These are phyloP conservation scores for Botrytis paeoniae DNA, from an alignment of 2,329 filamentous ascomycete genomes.

Conservation along the genomic window DNA sequence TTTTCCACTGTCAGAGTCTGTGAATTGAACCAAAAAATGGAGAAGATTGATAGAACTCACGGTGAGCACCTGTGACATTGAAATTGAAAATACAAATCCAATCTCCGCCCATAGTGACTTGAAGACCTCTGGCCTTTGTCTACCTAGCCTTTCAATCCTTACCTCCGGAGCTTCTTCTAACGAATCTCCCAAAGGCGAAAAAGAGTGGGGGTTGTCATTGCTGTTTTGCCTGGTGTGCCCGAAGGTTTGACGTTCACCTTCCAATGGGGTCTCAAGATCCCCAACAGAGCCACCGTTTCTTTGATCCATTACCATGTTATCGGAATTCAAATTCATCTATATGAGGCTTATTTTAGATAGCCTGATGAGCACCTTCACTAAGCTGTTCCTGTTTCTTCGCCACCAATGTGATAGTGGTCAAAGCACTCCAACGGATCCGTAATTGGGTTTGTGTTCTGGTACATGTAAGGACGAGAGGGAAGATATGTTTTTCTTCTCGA, in stretches of 20 bases:
- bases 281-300: background rate
- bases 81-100: conserved; percentile 57
- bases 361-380: background rate
- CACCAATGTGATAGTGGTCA: background rate
- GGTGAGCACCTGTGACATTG: conserved; percentile 56
- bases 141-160: conserved; percentile 53
- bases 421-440: background rate
- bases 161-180: conserved; percentile 36
- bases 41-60: conserved; percentile 37
- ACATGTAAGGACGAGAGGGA: background rate
- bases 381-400: background rate
- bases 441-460: background rate
- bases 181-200: background rate
- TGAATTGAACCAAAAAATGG: background rate
- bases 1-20: conserved; percentile 27
- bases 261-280: background rate
- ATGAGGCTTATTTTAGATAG: background rate
- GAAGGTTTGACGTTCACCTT: conserved; percentile 5
- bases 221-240: background rate
- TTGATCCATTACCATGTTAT: background rate
- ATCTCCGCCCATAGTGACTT: conserved; percentile 51
- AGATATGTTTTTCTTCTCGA: background rate
- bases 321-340: background rate
- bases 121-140: conserved; percentile 55
- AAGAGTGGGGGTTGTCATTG: background rate